Evolutionary conservation across 2,329 filamentous ascomycete genomes (phyloP).

Genomic region (Orbilia blumenaviensis): DNA sequence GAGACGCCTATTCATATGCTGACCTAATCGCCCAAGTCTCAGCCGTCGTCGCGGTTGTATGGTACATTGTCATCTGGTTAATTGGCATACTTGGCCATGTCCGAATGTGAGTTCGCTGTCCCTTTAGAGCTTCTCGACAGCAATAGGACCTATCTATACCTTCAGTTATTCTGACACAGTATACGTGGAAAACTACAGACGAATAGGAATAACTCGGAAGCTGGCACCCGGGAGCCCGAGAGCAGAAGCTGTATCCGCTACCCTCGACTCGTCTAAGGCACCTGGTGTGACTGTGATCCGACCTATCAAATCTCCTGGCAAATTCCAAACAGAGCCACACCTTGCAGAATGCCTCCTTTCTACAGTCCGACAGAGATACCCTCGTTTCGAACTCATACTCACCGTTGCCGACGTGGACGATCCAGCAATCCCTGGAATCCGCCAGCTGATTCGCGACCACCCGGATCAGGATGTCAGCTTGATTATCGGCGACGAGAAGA

Average conservation of each 20-base stretch:
- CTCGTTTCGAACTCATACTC: conserved; percentile 74
- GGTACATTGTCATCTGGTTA: conserved; percentile 67
- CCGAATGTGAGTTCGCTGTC: conserved; percentile 66
- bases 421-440: conserved; percentile 77
- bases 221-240: conserved; percentile 26
- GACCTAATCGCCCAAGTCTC: conserved; percentile 49
- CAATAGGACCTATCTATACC: no score
- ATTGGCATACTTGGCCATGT: conserved; percentile 70
- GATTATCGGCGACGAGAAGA: conserved; percentile 80
- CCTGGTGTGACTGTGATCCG: conserved; percentile 81
- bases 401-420: conserved; percentile 75
- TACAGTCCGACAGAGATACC: conserved; percentile 84
- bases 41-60: conserved; percentile 65
- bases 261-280: conserved; percentile 57
- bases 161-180: conserved; percentile 8
- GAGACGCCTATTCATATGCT: conserved; percentile 24
- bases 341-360: conserved; percentile 93
- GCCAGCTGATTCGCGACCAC: conserved; percentile 77
- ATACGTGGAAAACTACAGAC: conserved; percentile 25
- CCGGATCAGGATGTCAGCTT: conserved; percentile 75
- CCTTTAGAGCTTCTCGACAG: background rate
- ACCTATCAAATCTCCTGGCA: conserved; percentile 81
- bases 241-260: conserved; percentile 38
- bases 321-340: conserved; percentile 70
- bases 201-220: conserved; percentile 33